phyloP scores from a whole-genome alignment of 305 asterid species.

The Nicotiana rustica region DNA sequence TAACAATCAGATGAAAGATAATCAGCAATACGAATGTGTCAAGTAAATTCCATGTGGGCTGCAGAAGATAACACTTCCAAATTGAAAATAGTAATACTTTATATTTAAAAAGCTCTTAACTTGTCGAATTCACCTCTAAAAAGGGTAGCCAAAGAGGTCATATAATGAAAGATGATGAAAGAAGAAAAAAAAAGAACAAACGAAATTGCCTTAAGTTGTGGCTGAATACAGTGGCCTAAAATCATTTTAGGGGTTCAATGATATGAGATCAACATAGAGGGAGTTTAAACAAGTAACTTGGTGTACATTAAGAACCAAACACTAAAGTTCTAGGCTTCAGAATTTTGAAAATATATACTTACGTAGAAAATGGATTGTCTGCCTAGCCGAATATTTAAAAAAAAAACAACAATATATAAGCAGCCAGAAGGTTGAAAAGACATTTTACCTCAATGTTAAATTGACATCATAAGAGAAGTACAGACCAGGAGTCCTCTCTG shows the following conservation, averaged over 20 bases:
- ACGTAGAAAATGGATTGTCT: neutral
- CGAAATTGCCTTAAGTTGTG: constrained; percentile 1
- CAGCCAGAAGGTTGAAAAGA: constrained; percentile 31
- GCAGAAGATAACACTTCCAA: constrained; percentile 11
- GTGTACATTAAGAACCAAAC: neutral
- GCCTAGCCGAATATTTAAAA: neutral
- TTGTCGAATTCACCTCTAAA: neutral
- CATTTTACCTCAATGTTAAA: constrained; percentile 78
- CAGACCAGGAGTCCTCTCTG: constrained; percentile 78
- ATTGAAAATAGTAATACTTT: constrained; percentile 1
- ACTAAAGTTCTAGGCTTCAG: neutral
- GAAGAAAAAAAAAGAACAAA: neutral
- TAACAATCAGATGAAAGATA: constrained; percentile 18
- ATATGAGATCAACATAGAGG: constrained; percentile 26
- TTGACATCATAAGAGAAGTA: constrained; percentile 93
- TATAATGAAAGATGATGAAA: neutral
- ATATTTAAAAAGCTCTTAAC: neutral
- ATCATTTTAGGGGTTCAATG: neutral
- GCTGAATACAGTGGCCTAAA: constrained; percentile 4
- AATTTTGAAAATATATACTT: neutral
- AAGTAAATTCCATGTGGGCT: constrained; percentile 1
- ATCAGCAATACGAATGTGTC: constrained; percentile 2
- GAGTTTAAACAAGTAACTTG: neutral
- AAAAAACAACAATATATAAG: neutral
- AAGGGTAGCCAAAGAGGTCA: neutral